Base-by-base conservation (phyloP, 352 stramenopile genomes). In the Globisporangium acanthophoron region DNA sequence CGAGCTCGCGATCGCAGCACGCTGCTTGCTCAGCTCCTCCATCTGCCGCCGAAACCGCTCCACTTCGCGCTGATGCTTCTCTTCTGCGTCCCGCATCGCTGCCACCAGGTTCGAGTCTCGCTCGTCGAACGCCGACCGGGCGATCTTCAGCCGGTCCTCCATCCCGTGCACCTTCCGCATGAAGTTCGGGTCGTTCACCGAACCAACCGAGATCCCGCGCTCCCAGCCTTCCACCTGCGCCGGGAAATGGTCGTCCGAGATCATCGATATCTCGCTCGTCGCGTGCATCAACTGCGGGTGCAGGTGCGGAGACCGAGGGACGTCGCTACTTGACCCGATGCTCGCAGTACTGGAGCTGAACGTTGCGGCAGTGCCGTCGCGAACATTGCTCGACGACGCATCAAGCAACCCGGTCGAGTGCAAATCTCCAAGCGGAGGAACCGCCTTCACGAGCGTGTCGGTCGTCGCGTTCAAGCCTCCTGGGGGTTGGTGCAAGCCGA, bases 31-130 rank as follows among this genome's bases (percentile, higher is more conserved):
- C 48, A 94, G 78, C 52, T 94, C 79, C 54, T 92, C 77, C 78
- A 94, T 91, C 53, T 91, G 89, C 59, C 84, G 82, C 21, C 80
- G 73, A 40, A 91, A 91, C 0, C 79, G 78, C 63, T 92, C 81
- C 45, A 94, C 84, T 69, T 94, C 85, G 43, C 80, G 80, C 59
- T 92, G 71, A 48, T 94, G 85, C 44, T 92, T 90, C 46, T 92
- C 81, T 54, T 92, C 78, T 65, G 90, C 81, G 44, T 68, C 88
- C 46, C 80, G 78, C 44, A 92, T 90, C 20, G 75, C 80, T 15
- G 76, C 79, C 29, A 90, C 83, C 18, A 91, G 61, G 27, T 71
- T 90, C 12, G 77, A 84, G 58, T 90, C 80, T n/a, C 67, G 67
- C 52, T 91, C 81, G 43, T 90, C 73, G 52, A 84, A 88, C 18